These are phyloP conservation scores for Cladorrhinum sp. DNA, from an alignment of 2,329 filamentous ascomycete species.

Conservation along the genomic window DNA sequence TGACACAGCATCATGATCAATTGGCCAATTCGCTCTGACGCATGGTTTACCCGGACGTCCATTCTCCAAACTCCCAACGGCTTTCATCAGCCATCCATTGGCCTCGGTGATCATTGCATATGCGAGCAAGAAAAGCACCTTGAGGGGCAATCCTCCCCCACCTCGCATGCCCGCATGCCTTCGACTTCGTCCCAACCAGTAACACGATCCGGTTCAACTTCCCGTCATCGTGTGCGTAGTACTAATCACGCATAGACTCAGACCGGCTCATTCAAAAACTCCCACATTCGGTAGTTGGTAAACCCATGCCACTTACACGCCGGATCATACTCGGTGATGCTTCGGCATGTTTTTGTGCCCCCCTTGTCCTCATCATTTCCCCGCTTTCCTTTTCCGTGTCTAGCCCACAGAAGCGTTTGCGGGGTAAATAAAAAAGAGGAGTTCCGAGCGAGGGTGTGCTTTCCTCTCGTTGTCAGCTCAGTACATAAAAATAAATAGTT, in stretches of 20 bases:
- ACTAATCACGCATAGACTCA: too few relatives aligned
- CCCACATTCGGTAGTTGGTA: not conserved
- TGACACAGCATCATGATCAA: not conserved
- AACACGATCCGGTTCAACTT: not conserved
- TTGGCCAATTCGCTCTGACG: not conserved
- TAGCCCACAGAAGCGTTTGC: not conserved
- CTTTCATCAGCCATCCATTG: not conserved
- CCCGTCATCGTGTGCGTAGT: conserved; percentile 11
- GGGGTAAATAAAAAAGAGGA: not conserved
- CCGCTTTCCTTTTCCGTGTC: not conserved
- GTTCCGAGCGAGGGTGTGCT: too few relatives aligned
- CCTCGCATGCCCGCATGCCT: not conserved
- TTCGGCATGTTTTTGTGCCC: not conserved
- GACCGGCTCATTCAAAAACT: not conserved
- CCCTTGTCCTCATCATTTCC: not conserved
- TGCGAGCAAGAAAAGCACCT: not conserved
- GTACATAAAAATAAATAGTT: too few relatives aligned
- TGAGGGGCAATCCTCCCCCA: conserved; percentile 4
- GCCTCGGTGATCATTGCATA: too few relatives aligned
- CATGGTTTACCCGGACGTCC: conserved; percentile 11
- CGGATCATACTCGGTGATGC: not conserved
- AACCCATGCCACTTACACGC: not conserved
- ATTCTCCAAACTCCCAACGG: too few relatives aligned
- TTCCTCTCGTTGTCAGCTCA: too few relatives aligned
- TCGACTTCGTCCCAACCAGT: not conserved